Evolutionary conservation across 345 rosid genomes (phyloP), one percentile per base, ranked within the genome.

Genomic region (Gossypioides kirkii): DNA sequence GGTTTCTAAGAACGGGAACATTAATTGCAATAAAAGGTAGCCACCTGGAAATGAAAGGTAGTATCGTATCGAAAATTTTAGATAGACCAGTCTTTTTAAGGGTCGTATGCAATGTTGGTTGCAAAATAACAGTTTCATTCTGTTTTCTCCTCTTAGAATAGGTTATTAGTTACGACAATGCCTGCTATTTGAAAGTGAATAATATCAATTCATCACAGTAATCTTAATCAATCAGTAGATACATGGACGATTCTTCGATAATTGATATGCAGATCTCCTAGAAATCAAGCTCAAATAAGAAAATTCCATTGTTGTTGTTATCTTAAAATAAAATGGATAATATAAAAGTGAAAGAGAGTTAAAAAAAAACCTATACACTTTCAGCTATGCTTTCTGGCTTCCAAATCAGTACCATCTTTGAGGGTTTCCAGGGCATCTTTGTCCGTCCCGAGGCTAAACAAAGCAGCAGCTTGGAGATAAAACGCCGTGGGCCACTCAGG

Each of bases 401-500:
- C 97, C 87, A 91, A 86, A 74, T 82, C 81, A 20, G 94, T 83
- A 11, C 97, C 94, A 22, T 91, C 97, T 82, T 87, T 87, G 61
- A 91, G 89, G 63, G 87, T 91, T 87, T 91, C 94, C 36, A 84
- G 85, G 2, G 91, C 97, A 59, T 91, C 97, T 12, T 82, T 84
- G 72, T 91, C 89, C 97, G 88, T 89, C 55, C 94, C 91, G 23
- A 91, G 92, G 79, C 82, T 85, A 85, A 89, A 88, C 71, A 89
- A 89, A 43, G 94, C 91, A 76, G 92, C 94, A 26, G 97, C 92
- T 75, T 91, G 93, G 60, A 91, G 94, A 77, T 91, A 89, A 46
- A 86, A 89, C 28, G 93, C 91, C 0, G 97, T 86, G 11, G 94
- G 80, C 97, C 97, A 91, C 47, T 87, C 94, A 0, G 97, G 94